Evolutionary conservation across 2,329 filamentous ascomycete species (phyloP).

Genomic region (Ophiobolus disseminans): DNA sequence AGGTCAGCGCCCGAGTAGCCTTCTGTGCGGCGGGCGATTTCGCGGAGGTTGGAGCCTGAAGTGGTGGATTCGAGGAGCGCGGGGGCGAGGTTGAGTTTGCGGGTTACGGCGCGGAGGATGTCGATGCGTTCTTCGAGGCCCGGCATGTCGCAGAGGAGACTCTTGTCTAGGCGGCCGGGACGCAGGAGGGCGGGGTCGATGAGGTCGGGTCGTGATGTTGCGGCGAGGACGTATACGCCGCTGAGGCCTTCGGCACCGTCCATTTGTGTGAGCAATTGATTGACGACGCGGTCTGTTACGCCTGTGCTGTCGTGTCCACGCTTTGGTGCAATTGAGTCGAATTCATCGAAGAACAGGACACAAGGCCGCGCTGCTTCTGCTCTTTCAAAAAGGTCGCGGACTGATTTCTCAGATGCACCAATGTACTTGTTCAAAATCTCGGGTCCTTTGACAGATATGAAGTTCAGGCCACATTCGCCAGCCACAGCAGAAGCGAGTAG

Average conservation of each 20-base stretch:
- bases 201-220: slow-evolving; percentile 89
- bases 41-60: slow-evolving; percentile 59
- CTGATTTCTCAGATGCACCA: slow-evolving; percentile 93
- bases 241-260: slow-evolving; percentile 94
- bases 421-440: slow-evolving; percentile 99
- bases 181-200: slow-evolving; percentile 93
- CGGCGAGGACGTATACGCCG: slow-evolving; percentile 95
- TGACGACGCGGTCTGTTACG: slow-evolving; percentile 98
- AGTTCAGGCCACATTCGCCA: slow-evolving; percentile 96
- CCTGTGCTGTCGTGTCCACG: slow-evolving; percentile 96
- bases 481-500: slow-evolving; percentile 95
- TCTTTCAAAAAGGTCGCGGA: slow-evolving; percentile 92
- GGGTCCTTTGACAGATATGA: slow-evolving; percentile 97
- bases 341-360: slow-evolving; percentile 98
- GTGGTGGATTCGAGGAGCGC: slow-evolving; percentile 62
- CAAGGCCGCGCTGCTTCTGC: slow-evolving; percentile 90
- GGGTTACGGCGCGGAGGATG: slow-evolving; percentile 83
- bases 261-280: slow-evolving; percentile 98
- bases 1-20: slow-evolving; percentile 95
- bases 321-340: slow-evolving; percentile 97
- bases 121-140: slow-evolving; percentile 80
- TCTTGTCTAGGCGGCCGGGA: slow-evolving; percentile 93
- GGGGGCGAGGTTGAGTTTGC: slow-evolving; percentile 76
- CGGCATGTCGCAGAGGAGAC: slow-evolving; percentile 88
- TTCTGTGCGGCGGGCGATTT: slow-evolving; percentile 80